Base-by-base conservation (phyloP, 2,329 filamentous ascomycete genomes). In the Talaromyces piceae region DNA sequence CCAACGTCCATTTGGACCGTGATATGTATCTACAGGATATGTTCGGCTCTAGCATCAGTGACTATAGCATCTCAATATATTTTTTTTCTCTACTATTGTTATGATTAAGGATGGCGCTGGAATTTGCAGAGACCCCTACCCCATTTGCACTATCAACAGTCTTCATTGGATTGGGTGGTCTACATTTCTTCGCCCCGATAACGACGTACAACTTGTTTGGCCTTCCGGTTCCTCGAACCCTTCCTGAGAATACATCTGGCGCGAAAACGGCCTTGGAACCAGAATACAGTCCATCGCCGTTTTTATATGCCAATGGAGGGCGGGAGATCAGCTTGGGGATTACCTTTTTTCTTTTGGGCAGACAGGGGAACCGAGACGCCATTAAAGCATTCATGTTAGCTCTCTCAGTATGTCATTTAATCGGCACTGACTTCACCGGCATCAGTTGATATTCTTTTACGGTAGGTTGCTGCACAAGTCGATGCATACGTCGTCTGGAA, bases 301-400 rank as follows among this genome's bases (percentile, higher is more conserved):
- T 51, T 44, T 33, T 51, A n/a, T 51, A 51, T 16, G 49, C 49
- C 9, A 51, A 51, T 18, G 49, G 49, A 26, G 49, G 49, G 11
- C 41, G 49, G 12, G 49, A 51, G 26, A 23, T 51, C 16, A 51
- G 44, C 41, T 28, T 51, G 41, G 41, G 41, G 4, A 46, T 51
- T 23, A 33, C 49, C 4, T 46, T 51, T 20, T 18, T 39, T 5
- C 25, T 45, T n/a, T 4, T 51, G 9, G 49, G 49, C 3, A 23
- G 13, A 25, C 41, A 45, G 33, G 27, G 27, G 9, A 46, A 51
- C 27, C 9, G 28, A 25, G 49, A 37, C 7, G 49, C 41, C 23
- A 46, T 51, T 13, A 46, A 33, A 23, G 49, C 49, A 22, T 46
- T 51, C 30, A 46, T 51, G 49, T 9, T 45, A 3, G 41, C 41